phyloP scores from a whole-genome alignment of 805 yeast genomes.

The Starmerella vitae region DNA sequence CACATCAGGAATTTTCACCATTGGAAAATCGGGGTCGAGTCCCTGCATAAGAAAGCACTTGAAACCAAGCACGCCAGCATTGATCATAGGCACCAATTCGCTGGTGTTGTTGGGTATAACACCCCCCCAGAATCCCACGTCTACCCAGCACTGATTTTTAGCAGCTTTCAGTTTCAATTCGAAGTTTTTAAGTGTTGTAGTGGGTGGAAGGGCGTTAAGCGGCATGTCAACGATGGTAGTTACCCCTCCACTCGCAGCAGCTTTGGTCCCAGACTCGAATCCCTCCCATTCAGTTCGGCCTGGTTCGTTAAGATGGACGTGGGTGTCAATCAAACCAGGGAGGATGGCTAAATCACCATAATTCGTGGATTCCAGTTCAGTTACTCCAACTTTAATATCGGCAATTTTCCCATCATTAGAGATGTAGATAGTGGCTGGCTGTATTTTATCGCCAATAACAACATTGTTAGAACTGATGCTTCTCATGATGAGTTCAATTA shows the following conservation, averaged over 20 bases:
- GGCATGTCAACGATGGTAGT: slow-evolving; percentile 97
- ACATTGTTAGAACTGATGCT: slow-evolving; percentile 18
- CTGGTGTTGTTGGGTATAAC: slow-evolving; percentile 63
- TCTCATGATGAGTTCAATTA: slow-evolving; percentile 2
- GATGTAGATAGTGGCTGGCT: slow-evolving; percentile 23
- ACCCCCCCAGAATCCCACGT: slow-evolving; percentile 95
- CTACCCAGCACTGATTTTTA: slow-evolving; percentile 72
- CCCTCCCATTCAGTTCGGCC: slow-evolving; percentile 99
- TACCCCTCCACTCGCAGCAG: slow-evolving; percentile 93
- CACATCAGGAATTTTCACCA: slow-evolving; percentile 52
- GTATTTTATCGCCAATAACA: slow-evolving; percentile 19
- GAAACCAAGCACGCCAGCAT: slow-evolving; percentile 85
- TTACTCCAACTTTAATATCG: slow-evolving; percentile 28
- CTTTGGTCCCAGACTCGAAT: slow-evolving; percentile 86
- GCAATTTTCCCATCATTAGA: slow-evolving; percentile 45
- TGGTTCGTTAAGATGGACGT: slow-evolving; percentile 90
- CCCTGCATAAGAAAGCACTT: slow-evolving; percentile 86
- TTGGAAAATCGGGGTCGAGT: slow-evolving; percentile 95
- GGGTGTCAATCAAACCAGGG: slow-evolving; percentile 90
- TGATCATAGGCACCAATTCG: slow-evolving; percentile 59
- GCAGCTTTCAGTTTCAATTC: slow-evolving; percentile 68
- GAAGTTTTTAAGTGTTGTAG: slow-evolving; percentile 70
- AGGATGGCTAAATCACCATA: slow-evolving; percentile 53
- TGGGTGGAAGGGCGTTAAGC: slow-evolving; percentile 87
- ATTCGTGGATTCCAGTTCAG: slow-evolving; percentile 31